These are phyloP conservation scores for Acer yangbiense DNA, from an alignment of 345 rosid genomes.

Conservation along the genomic window DNA sequence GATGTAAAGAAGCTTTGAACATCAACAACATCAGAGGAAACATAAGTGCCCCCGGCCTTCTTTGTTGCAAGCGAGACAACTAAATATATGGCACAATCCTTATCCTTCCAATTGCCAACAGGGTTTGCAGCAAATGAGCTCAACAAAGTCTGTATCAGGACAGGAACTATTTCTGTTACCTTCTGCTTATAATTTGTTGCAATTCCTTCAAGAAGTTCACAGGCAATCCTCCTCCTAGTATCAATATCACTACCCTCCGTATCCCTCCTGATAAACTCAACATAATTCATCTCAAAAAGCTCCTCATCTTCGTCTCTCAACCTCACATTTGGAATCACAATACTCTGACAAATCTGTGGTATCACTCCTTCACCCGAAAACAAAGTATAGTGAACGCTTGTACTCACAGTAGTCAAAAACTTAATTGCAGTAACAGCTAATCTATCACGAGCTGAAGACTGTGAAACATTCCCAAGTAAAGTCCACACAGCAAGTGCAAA, in stretches of 20 bases:
- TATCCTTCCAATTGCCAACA: slow-evolving; percentile 81
- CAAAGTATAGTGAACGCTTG: slow-evolving; percentile 84
- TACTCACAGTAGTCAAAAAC: slow-evolving; percentile 91
- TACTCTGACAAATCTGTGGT: slow-evolving; percentile 77
- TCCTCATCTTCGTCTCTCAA: slow-evolving; percentile 16
- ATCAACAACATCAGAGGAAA: slow-evolving; percentile 84
- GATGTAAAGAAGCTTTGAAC: slow-evolving; percentile 75
- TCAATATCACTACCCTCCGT: slow-evolving; percentile 99
- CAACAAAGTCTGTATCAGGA: slow-evolving; percentile 75
- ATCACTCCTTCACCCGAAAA: slow-evolving; percentile 79
- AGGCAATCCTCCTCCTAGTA: slow-evolving; percentile 95
- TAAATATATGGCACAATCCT: slow-evolving; percentile 92
- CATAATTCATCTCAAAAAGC: slow-evolving; percentile 50
- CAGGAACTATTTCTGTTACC: slow-evolving; percentile 67
- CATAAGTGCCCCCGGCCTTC: slow-evolving; percentile 70
- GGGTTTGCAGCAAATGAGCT: slow-evolving; percentile 67
- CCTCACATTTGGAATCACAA: slow-evolving; percentile 91
- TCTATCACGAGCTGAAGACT: slow-evolving; percentile 58
- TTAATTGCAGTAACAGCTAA: slow-evolving; percentile 87
- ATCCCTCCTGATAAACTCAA: slow-evolving; percentile 96
- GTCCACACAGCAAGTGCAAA: too few relatives aligned
- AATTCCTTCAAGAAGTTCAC: slow-evolving; percentile 92
- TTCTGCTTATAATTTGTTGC: slow-evolving; percentile 76
- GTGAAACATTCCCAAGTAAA: too few relatives aligned
- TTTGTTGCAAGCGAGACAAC: slow-evolving; percentile 88